Conservation (phyloP, 2,329 filamentous ascomycete genomes). For the Penicillium frequentans region DNA sequence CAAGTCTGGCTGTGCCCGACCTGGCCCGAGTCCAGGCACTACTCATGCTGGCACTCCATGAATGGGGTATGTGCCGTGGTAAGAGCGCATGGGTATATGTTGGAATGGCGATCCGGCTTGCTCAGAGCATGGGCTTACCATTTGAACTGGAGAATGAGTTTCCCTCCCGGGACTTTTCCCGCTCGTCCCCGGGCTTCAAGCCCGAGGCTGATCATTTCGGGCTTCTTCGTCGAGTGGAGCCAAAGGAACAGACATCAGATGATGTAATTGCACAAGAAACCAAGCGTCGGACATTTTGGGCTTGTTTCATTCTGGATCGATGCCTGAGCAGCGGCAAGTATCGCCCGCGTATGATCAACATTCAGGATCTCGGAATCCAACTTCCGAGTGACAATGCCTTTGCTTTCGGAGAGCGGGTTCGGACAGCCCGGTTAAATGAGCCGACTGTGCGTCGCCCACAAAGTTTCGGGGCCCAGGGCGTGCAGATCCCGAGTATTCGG, state of each 20-base stretch:
- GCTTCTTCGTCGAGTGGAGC: slow-evolving; percentile 31
- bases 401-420: slow-evolving; percentile 55
- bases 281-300: slow-evolving; percentile 58
- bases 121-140: slow-evolving; percentile 48
- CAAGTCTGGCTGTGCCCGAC: slow-evolving; percentile 43
- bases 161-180: slow-evolving; percentile 45
- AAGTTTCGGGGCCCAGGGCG: slow-evolving; percentile 42
- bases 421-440: slow-evolving; percentile 51
- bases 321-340: slow-evolving; percentile 57
- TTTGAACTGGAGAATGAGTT: slow-evolving; percentile 50
- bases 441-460: slow-evolving; percentile 38
- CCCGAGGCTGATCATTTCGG: slow-evolving; percentile 41
- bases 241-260: slow-evolving; percentile 43
- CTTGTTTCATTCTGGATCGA: slow-evolving; percentile 58
- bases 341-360: slow-evolving; percentile 53
- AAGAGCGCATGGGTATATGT: slow-evolving; percentile 54
- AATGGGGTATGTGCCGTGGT: slow-evolving; percentile 58
- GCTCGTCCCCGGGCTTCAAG: slow-evolving; percentile 35
- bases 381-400: slow-evolving; percentile 59
- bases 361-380: slow-evolving; percentile 54
- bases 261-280: slow-evolving; percentile 56
- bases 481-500: slow-evolving; percentile 44
- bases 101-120: slow-evolving; percentile 47
- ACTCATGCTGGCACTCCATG: slow-evolving; percentile 58
- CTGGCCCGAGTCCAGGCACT: slow-evolving; percentile 55